phyloP scores from a whole-genome alignment of 2,329 filamentous ascomycete genomes.

The Mycogone perniciosa region DNA sequence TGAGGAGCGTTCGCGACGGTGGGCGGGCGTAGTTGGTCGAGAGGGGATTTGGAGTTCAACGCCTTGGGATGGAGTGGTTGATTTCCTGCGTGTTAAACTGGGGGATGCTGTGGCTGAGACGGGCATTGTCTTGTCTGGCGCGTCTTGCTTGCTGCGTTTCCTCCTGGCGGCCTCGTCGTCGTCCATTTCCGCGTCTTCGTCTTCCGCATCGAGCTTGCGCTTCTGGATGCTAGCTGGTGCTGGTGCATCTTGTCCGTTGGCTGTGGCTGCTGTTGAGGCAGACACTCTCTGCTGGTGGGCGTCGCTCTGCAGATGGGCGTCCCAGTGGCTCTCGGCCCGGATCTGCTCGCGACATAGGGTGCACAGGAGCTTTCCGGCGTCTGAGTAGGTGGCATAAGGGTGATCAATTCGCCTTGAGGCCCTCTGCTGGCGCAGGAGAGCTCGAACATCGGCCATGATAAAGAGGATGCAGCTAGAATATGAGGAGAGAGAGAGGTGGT shows the following conservation, averaged over 20 bases:
- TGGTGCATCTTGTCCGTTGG: constrained; percentile 1
- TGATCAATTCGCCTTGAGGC: constrained; percentile 67
- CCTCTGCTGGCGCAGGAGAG: constrained; percentile 72
- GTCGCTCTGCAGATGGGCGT: constrained; percentile 49
- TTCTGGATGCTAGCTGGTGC: constrained; percentile 22
- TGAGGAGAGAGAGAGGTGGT: background rate
- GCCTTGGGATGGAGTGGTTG: constrained; percentile 47
- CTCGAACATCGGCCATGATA: constrained; percentile 70
- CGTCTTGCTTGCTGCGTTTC: constrained; percentile 42
- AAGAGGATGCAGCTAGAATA: no score
- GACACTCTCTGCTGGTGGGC: constrained; percentile 30
- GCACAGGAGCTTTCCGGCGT: constrained; percentile 62
- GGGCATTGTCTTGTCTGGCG: constrained; percentile 16
- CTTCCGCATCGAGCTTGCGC: constrained; percentile 29
- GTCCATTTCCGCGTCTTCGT: constrained; percentile 31
- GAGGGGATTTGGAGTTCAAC: constrained; percentile 59
- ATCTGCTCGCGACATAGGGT: constrained; percentile 57
- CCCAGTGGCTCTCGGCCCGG: constrained; percentile 63
- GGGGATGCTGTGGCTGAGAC: constrained; percentile 32
- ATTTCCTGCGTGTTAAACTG: constrained; percentile 39
- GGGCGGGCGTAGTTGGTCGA: constrained; percentile 53
- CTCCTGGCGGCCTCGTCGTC: constrained; percentile 32
- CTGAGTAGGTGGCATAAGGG: constrained; percentile 61
- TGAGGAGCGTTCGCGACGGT: constrained; percentile 35
- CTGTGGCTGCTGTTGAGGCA: constrained; percentile 14